Evolutionary conservation across 1,139 yeast genomes (phyloP), one percentile per base, ranked within the genome.

Genomic region (Sugiyamaella japonica): DNA sequence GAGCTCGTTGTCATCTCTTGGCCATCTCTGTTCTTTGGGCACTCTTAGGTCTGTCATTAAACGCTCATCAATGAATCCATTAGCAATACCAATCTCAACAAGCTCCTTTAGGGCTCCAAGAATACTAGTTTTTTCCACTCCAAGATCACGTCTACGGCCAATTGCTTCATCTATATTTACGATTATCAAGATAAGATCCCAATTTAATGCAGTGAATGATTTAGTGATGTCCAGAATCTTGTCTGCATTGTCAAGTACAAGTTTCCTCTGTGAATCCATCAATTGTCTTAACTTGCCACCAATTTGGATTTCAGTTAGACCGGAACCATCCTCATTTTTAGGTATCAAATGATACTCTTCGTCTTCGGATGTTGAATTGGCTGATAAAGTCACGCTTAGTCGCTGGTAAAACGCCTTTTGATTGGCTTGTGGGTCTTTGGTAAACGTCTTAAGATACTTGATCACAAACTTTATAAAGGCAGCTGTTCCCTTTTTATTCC

Each of bases 371-470:
- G 13, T 25, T 28, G 39, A 23, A 34, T 39, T 29, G 17, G 32
- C 29, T 6, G 45, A 39, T 9, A 48, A 29, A 6, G 20, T 40
- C n/a, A 45, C 44, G 13, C 51, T 48, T 20, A 48, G 25, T 25
- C 45, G 45, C 39, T 48, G 51, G 20, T 48, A 48, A 15, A 48
- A 48, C 12, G 51, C 51, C 20, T 48, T 48, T 16, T 48, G 51
- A 17, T 48, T 48, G 13, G 51, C 54, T 16, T 52, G 50, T 2
- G 54, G 54, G 17, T 52, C 54, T 16, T 31, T 38, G 7, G 47
- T 47, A 32, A 52, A 52, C 16, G 54, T 40, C 13, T 34, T 46
- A 29, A 52, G 15, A 28, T 46, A 41, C 13, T 47, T 46, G 37
- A 48, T 39, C n/a, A 48, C 51, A 20, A 48, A 48, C 23, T 23